Evolutionary conservation across 169 alveolate species (phyloP), one percentile per base, ranked within the genome.

Genomic region (Babesia ovis): DNA sequence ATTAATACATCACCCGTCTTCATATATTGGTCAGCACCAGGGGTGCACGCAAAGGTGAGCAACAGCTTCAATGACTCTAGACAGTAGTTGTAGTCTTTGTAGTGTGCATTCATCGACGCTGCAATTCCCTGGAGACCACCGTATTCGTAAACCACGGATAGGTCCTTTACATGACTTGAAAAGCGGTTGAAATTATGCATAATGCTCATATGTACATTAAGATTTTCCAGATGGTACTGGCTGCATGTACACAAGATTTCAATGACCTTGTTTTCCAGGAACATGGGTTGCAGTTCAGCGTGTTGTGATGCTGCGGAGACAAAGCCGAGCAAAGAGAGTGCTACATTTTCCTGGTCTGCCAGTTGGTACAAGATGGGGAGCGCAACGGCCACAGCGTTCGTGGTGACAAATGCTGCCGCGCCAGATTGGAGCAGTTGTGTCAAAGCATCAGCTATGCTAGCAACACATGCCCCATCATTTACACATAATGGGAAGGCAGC

Each of bases 111-210:
- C 31, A 94, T 80, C 4, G 96, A 90, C 34, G 86, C 84, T 29
- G 94, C 89, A 35, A 94, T 88, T 20, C 97, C 97, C 37, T 83
- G 89, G 14, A 94, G 79, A 34, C 97, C 97, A 18, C 96, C 97
- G 71, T 92, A 94, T 77, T 94, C 96, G 66, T 85, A 75, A n/a
- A 94, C 91, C 34, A 89, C 84, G 18, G 86, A 86, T 18, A 94
- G 81, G 23, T 92, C 80, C 50, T 85, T 85, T 43, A 93, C 87
- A 31, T 82, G 83, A n/a, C 93, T 91, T 0, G 95, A 91, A 61
- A 92, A 68, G 43, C 93, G 89, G 77, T 91, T 91, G 48, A 92
- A 93, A 5, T 93, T 89, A 16, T 89, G 85, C 46, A 94, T 72
- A 43, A 92, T 90, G 77, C 91, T 91, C 35, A 86, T 68, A 66